Percentiles rank a stretch among this genome's conserved stretches.
phyloP scores from a whole-genome alignment of 306 rosid genomes.

The Medicago arabica region DNA sequence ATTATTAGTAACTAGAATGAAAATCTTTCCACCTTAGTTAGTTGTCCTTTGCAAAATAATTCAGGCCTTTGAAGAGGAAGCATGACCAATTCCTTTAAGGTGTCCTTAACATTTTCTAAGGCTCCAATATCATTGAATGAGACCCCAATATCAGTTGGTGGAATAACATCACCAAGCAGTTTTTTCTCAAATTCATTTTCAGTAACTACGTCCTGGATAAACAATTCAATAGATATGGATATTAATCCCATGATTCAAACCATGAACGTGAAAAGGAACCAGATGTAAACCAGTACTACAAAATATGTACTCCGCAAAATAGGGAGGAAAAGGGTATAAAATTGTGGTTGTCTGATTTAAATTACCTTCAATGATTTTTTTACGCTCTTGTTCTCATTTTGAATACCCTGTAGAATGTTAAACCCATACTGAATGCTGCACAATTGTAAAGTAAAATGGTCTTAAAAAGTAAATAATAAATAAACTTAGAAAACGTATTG shows the following conservation, averaged over 20 bases:
- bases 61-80: slow-evolving; percentile 99
- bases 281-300: slow-evolving; percentile 14
- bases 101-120: slow-evolving; percentile 95
- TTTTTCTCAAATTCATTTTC: slow-evolving; percentile 98
- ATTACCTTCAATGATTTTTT: slow-evolving; percentile 89
- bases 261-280: background rate
- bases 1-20: slow-evolving; percentile 11
- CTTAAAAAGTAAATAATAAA: slow-evolving; percentile 31
- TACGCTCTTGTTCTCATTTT: slow-evolving; percentile 69
- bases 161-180: slow-evolving; percentile 95
- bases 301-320: background rate
- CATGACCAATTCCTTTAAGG: slow-evolving; percentile 97
- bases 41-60: slow-evolving; percentile 90
- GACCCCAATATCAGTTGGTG: slow-evolving; percentile 92
- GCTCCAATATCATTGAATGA: slow-evolving; percentile 97
- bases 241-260: slow-evolving; percentile 8
- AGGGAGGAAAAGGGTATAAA: slow-evolving; percentile 1
- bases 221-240: slow-evolving; percentile 10
- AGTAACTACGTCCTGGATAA: slow-evolving; percentile 87
- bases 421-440: slow-evolving; percentile 81
- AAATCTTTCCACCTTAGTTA: slow-evolving; percentile 75
- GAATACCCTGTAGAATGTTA: slow-evolving; percentile 75
- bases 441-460: slow-evolving; percentile 31
- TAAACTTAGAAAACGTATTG: background rate
- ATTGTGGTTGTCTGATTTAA: background rate